These are phyloP conservation scores for Trichoderma arundinaceum DNA, from an alignment of 2,329 filamentous ascomycete genomes.

Conservation along the genomic window DNA sequence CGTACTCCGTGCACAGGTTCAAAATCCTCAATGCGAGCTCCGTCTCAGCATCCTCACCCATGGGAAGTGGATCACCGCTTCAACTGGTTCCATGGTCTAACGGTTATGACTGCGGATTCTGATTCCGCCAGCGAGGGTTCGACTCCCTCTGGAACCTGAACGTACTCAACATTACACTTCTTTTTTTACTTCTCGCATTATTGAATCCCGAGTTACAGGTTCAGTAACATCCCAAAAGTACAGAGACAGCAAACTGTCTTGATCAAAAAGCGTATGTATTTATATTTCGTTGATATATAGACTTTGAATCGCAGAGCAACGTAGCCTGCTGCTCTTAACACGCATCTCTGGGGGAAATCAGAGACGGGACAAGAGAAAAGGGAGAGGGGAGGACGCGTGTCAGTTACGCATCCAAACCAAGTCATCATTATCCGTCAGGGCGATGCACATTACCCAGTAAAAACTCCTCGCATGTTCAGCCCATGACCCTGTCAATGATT, in stretches of 20 bases:
- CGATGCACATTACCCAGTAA: not conserved
- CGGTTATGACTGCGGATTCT: conserved; percentile 34
- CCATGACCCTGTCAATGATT: not conserved
- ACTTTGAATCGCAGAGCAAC: not conserved
- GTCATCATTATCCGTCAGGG: not conserved
- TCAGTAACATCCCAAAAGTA: not conserved
- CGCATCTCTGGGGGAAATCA: not conserved
- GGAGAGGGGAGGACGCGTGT: not conserved
- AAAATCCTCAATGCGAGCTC: not conserved
- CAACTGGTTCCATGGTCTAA: conserved; percentile 32
- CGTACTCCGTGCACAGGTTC: not conserved
- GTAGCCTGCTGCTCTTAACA: not conserved
- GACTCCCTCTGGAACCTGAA: conserved; percentile 32
- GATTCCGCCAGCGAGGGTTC: conserved; percentile 34
- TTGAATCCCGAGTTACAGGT: not conserved
- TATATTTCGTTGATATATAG: not conserved
- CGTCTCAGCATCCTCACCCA: conserved; percentile 17
- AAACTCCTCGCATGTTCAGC: not conserved
- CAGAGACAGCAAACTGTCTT: not conserved
- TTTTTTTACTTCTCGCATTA: not conserved
- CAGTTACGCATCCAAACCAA: not conserved
- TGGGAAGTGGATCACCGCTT: conserved; percentile 24
- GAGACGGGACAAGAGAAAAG: not conserved
- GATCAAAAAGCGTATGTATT: not conserved
- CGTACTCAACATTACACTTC: not conserved